Evolutionary conservation across 257 asterid genomes (phyloP).

Genomic region (Ilex aquifolium): DNA sequence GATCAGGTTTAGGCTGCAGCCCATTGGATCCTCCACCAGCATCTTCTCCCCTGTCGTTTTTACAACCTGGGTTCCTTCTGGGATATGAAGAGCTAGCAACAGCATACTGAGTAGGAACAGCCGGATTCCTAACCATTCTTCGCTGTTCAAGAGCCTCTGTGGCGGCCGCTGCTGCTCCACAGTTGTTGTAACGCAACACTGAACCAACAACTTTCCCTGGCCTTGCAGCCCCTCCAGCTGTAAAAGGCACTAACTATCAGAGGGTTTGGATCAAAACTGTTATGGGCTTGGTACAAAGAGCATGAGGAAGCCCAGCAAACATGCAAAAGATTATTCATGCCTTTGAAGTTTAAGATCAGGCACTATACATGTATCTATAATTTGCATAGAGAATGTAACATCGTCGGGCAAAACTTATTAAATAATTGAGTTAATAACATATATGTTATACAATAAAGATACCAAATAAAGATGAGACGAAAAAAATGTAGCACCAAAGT

Average conservation of each 20-base stretch:
- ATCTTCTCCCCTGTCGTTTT: slow-evolving; percentile 38
- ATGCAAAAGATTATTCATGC: too few species aligned
- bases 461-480: too few species aligned
- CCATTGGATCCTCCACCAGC: slow-evolving; percentile 24
- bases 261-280: slow-evolving; percentile 1
- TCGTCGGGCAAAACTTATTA: too few species aligned
- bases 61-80: slow-evolving; percentile 37
- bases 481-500: background rate
- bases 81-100: slow-evolving; percentile 50
- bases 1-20: slow-evolving; percentile 37
- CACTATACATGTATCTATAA: too few species aligned
- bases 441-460: too few species aligned
- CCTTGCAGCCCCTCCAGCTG: slow-evolving; percentile 66
- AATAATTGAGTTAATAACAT: too few species aligned
- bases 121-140: slow-evolving; percentile 51
- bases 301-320: background rate
- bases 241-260: slow-evolving; percentile 9
- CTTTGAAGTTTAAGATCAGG: too few species aligned
- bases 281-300: background rate
- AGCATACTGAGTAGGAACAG: slow-evolving; percentile 48
- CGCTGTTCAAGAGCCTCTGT: slow-evolving; percentile 54
- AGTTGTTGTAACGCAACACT: slow-evolving; percentile 44
- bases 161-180: slow-evolving; percentile 53
- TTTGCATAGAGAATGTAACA: too few species aligned
- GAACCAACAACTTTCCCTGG: slow-evolving; percentile 76